Base-by-base conservation (phyloP, 2,329 filamentous ascomycete genomes). In the Plectosphaerella cucumerina region DNA sequence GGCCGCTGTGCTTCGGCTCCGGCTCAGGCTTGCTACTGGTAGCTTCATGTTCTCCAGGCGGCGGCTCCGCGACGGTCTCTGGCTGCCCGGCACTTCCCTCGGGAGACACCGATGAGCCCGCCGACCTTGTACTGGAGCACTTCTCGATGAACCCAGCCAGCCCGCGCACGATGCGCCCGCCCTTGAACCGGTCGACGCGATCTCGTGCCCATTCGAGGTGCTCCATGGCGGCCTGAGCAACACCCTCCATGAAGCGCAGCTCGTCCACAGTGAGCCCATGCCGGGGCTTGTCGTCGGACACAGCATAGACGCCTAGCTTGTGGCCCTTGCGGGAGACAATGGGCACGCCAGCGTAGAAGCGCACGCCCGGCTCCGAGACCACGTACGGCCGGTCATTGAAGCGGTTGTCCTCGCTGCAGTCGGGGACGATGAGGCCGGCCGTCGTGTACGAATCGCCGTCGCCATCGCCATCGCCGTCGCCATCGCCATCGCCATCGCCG, bases 281-380 rank as follows among this genome's bases (percentile, higher is more conserved):
- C 14, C 80, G 76, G 0, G 79, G 75, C n/a, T 71, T 70, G 42
- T 79, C 75, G 56, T 86, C 83, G 3, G 84, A 67, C 2, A 86
- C 75, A 48, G 78, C 77, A 52, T 84, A 82, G 11, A 74, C 76
- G 10, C 85, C 85, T 50, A 88, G 81, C 44, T 79, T 76, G 23
- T 78, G 75, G 34, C 74, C 76, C 6, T 60, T 60, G 1, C 75
- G 75, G 3, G 80, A 82, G 22, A 76, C 74, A 49, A 88, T 79
- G 1, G 84, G 84, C 0, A 85, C 82, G 18, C 65, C 69, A 5
- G 67, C 67, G 44, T 69, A 70, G 53, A 70, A 70, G n/a, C 67
- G 63, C 4, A 70, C 60, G 18, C 59, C 62, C 6, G 61, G 59
- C 33, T 65, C 64, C 15, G 59, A 60, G 1, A 59, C 50, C 1